Evolutionary conservation across 176 grass and related monocot genomes (phyloP).

Genomic region (Zizania latifolia): DNA sequence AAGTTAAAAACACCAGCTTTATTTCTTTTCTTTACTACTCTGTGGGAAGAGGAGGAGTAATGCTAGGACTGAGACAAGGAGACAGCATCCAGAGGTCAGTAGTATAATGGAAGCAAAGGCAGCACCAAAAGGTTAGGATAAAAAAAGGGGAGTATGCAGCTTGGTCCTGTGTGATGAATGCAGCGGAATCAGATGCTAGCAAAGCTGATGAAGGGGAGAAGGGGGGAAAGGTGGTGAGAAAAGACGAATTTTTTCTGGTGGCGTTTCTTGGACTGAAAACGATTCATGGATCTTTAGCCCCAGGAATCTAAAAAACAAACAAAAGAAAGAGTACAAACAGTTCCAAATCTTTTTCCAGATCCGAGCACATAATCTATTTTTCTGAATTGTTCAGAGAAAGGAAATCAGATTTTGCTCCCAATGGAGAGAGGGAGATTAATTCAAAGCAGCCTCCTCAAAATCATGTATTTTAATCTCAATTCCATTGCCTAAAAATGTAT

Average conservation of each 20-base stretch:
- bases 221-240: background rate
- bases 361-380: background rate
- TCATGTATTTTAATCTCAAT: background rate
- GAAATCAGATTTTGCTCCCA: conserved; percentile 4
- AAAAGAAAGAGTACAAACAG: background rate
- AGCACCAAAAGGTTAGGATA: background rate
- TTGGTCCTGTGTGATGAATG: conserved; percentile 35
- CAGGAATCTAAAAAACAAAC: conserved; percentile 37
- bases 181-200: conserved; percentile 33
- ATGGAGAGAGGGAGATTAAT: background rate
- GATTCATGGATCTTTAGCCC: conserved; percentile 30
- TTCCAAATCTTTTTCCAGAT: conserved; percentile 33
- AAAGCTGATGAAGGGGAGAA: background rate
- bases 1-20: conserved; percentile 11
- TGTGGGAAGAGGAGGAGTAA: background rate
- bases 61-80: conserved; percentile 10
- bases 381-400: background rate
- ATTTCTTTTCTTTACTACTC: background rate
- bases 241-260: background rate
- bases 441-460: background rate
- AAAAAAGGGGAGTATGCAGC: background rate
- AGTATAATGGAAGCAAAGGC: conserved; percentile 34
- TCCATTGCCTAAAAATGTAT: too few species aligned
- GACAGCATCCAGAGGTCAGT: conserved; percentile 26
- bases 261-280: conserved; percentile 20